Conservation (phyloP, 805 yeast genomes). For the Saccharomycopsis guyanensis region DNA sequence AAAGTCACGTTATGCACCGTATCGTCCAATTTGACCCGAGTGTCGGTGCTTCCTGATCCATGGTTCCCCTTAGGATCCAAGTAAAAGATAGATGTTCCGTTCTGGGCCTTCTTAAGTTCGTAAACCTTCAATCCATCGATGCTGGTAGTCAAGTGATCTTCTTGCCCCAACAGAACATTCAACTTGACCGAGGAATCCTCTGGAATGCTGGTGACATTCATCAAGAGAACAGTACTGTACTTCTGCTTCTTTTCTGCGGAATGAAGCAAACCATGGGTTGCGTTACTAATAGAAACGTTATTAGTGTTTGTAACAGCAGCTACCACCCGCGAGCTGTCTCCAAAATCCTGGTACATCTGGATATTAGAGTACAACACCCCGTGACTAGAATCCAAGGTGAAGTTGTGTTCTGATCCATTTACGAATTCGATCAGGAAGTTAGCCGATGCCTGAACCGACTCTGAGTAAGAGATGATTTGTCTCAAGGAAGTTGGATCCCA, state of each 20-base stretch:
- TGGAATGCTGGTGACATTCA: background rate
- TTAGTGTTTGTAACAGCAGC: background rate
- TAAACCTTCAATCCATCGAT: slow-evolving; percentile 24
- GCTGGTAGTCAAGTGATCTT: slow-evolving; percentile 18
- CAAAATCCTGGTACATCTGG: slow-evolving; percentile 30
- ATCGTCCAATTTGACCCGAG: slow-evolving; percentile 2
- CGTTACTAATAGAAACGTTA: background rate
- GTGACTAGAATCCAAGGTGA: slow-evolving; percentile 5
- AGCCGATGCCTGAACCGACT: slow-evolving; percentile 4
- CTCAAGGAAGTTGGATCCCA: background rate
- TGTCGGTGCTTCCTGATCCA: slow-evolving; percentile 28
- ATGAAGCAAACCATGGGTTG: background rate
- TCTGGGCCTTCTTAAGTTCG: slow-evolving; percentile 27
- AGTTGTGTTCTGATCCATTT: background rate
- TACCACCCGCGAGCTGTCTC: slow-evolving; percentile 20
- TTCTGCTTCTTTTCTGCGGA: background rate
- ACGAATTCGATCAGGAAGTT: background rate
- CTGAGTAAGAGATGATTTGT: background rate
- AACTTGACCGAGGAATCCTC: background rate
- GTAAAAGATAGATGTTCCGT: slow-evolving; percentile 35
- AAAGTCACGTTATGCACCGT: slow-evolving; percentile 18
- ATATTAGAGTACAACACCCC: slow-evolving; percentile 28
- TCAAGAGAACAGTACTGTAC: background rate
- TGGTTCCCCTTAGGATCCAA: slow-evolving; percentile 33
- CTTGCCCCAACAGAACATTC: slow-evolving; percentile 26